Conservation (phyloP, 164 flowering plant species). For the Magnolia officinalis region DNA sequence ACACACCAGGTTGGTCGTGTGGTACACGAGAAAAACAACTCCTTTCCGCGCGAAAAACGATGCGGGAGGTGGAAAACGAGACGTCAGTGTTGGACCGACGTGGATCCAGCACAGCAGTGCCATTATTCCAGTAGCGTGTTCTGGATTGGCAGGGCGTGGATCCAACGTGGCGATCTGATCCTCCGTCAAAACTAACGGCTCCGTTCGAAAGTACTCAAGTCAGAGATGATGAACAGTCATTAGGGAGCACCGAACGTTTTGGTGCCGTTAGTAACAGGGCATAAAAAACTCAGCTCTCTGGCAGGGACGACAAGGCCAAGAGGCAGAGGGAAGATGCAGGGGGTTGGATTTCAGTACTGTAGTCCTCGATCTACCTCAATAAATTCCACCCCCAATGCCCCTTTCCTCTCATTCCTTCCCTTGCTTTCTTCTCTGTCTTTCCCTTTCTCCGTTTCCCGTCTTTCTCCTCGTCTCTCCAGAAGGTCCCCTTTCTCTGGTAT, state of each 20-base stretch:
- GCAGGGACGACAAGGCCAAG: not conserved
- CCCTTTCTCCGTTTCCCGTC: not conserved
- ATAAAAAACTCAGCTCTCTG: no score
- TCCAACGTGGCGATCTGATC: slow-evolving; percentile 11
- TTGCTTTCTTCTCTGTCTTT: not conserved
- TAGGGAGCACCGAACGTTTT: no score
- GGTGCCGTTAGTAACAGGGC: no score
- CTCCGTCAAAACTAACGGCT: not conserved
- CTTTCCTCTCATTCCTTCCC: not conserved
- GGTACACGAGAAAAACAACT: no score
- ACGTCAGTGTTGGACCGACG: not conserved
- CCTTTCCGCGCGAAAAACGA: no score
- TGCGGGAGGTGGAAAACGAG: no score
- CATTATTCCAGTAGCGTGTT: not conserved
- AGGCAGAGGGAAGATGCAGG: slow-evolving; percentile 6
- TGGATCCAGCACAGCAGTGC: slow-evolving; percentile 9
- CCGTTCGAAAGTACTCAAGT: not conserved
- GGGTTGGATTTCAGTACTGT: not conserved
- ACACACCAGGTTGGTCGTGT: no score
- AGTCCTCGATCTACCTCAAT: slow-evolving; percentile 1
- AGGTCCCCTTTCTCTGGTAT: slow-evolving; percentile 14
- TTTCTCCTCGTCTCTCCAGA: not conserved
- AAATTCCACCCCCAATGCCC: not conserved
- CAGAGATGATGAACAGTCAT: no score
- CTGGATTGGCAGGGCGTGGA: slow-evolving; percentile 4